Evolutionary conservation across 2,329 filamentous ascomycete genomes (phyloP).

Genomic region (Aschersonia sp.): DNA sequence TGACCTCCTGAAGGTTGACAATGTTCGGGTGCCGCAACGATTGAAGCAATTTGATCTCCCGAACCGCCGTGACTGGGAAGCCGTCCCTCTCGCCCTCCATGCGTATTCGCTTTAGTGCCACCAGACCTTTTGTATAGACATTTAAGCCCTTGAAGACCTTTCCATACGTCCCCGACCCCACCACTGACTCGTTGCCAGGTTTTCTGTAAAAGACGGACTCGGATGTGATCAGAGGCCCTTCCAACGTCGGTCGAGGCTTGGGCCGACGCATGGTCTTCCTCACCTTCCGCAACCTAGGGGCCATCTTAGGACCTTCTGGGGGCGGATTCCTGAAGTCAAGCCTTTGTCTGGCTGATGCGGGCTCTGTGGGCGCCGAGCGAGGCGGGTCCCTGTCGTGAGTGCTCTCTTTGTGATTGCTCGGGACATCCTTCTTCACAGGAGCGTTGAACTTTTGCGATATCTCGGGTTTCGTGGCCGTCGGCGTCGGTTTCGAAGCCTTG

Average conservation of each 20-base stretch:
- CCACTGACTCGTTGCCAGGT: constrained; percentile 92
- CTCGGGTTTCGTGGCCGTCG: constrained; percentile 46
- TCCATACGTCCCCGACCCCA: constrained; percentile 89
- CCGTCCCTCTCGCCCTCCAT: constrained; percentile 90
- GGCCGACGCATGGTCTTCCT: constrained; percentile 55
- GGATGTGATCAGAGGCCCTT: constrained; percentile 59
- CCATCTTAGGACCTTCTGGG: constrained; percentile 19
- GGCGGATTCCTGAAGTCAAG: constrained; percentile 16
- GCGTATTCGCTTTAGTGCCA: constrained; percentile 79
- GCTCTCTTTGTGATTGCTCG: constrained; percentile 6
- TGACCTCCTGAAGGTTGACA: constrained; percentile 74
- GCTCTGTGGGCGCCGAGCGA: constrained; percentile 36
- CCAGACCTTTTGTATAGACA: constrained; percentile 73
- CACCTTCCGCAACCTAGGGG: constrained; percentile 44
- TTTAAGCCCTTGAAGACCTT: constrained; percentile 92
- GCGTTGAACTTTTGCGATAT: constrained; percentile 56
- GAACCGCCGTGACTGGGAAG: constrained; percentile 79
- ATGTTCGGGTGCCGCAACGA: constrained; percentile 72
- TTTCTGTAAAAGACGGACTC: constrained; percentile 91
- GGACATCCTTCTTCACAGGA: constrained; percentile 28
- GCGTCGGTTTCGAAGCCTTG: constrained; percentile 44
- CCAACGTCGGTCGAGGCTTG: constrained; percentile 57
- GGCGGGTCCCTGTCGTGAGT: constrained; percentile 31
- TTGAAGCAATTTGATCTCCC: constrained; percentile 86
- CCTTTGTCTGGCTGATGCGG: constrained; percentile 31